Percentiles rank a stretch among this genome's conserved stretches.
These are phyloP conservation scores for Aspergillus latus DNA, from an alignment of 2,329 filamentous ascomycete genomes.

Conservation along the genomic window DNA sequence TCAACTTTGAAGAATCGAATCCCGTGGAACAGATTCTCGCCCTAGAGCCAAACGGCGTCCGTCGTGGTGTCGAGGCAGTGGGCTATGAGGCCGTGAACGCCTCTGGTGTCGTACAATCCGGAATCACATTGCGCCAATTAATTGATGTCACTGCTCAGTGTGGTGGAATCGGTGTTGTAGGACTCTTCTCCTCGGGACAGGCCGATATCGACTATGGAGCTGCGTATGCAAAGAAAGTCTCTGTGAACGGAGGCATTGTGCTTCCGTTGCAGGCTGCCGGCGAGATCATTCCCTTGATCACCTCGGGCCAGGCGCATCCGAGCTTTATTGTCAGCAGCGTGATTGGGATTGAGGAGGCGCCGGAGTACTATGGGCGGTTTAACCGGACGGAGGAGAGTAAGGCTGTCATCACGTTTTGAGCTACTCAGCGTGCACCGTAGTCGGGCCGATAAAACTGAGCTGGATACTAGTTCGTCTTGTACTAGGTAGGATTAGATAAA, in stretches of 20 bases:
- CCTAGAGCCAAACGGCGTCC: constrained; percentile 55
- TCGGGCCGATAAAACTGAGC: too few species aligned
- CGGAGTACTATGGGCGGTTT: constrained; percentile 28
- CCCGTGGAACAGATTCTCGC: constrained; percentile 62
- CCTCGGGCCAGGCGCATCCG: constrained; percentile 25
- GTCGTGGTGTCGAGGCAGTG: constrained; percentile 64
- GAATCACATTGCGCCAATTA: not conserved
- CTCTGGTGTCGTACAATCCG: not conserved
- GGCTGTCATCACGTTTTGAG: constrained; percentile 15
- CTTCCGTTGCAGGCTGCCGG: not conserved
- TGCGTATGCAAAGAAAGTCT: not conserved
- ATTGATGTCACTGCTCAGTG: not conserved
- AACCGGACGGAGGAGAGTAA: constrained; percentile 26
- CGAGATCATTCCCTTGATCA: constrained; percentile 22
- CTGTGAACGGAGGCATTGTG: not conserved
- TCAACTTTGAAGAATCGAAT: constrained; percentile 59
- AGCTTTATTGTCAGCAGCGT: constrained; percentile 30
- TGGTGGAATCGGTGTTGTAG: not conserved
- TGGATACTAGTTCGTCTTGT: too few species aligned
- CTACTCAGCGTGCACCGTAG: not conserved
- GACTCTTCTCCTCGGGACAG: not conserved
- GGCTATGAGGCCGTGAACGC: constrained; percentile 62
- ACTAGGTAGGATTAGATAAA: too few species aligned
- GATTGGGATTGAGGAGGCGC: constrained; percentile 31
- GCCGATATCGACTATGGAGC: not conserved